Evolutionary conservation across 495 filamentous ascomycete genomes (phyloP).

Genomic region (Apiosordaria backusii): DNA sequence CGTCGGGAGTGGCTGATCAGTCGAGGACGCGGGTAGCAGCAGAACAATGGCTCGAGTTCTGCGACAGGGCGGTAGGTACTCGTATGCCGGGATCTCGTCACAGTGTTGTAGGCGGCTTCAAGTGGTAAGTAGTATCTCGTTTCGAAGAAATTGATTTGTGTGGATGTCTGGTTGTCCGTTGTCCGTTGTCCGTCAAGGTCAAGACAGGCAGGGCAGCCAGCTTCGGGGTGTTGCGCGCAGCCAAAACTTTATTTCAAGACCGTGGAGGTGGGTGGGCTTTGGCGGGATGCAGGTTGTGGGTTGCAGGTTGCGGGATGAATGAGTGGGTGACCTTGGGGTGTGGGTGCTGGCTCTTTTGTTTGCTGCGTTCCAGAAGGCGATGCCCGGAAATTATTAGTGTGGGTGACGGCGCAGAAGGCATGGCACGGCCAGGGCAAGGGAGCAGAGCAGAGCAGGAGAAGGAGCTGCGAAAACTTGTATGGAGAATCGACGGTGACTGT

Average conservation of each 20-base stretch:
- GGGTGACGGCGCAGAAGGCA: slow-evolving; percentile 28
- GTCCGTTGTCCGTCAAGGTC: not conserved
- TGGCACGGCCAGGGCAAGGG: slow-evolving; percentile 21
- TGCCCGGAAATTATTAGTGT: slow-evolving; percentile 32
- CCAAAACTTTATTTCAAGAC: slow-evolving; percentile 16
- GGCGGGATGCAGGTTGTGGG: slow-evolving; percentile 7
- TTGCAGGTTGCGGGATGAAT: slow-evolving; percentile 1
- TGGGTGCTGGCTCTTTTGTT: slow-evolving; percentile 25
- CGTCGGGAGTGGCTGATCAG: slow-evolving; percentile 9
- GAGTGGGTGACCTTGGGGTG: slow-evolving; percentile 11
- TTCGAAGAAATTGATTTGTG: not conserved
- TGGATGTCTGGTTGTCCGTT: too few relatives aligned
- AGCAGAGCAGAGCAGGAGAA: slow-evolving; percentile 7
- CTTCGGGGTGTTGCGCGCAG: not conserved
- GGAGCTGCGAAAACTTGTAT: slow-evolving; percentile 5
- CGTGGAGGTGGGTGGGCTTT: not conserved
- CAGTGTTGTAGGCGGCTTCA: not conserved
- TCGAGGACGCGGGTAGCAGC: slow-evolving; percentile 16
- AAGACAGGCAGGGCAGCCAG: not conserved
- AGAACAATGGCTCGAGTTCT: slow-evolving; percentile 18
- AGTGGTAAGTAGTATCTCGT: not conserved
- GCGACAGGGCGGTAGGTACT: slow-evolving; percentile 1
- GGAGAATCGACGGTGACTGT: not conserved
- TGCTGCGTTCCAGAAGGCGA: slow-evolving; percentile 28
- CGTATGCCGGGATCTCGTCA: not conserved